These are phyloP conservation scores for Tetradesmus lagerheimii DNA, from an alignment of 139 green algal species.

Conservation along the genomic window DNA sequence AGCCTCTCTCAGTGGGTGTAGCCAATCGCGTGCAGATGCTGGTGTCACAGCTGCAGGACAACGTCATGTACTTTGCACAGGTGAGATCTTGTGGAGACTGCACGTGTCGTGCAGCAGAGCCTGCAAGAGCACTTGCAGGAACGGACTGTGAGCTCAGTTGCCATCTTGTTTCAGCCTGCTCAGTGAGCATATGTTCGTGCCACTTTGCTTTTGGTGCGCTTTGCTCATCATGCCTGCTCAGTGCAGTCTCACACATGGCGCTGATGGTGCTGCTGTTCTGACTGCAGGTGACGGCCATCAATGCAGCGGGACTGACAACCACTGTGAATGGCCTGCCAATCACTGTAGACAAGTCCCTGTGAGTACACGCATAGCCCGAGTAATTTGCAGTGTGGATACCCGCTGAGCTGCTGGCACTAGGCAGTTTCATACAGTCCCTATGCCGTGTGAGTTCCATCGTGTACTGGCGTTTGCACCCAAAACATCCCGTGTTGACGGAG, in stretches of 20 bases:
- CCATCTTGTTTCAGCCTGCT: too few species aligned
- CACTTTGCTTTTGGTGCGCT: too few species aligned
- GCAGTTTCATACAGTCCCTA: background rate
- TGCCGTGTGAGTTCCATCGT: too few species aligned
- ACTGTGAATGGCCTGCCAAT: background rate
- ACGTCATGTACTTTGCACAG: constrained; percentile 14
- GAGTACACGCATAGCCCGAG: background rate
- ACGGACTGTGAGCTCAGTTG: too few species aligned
- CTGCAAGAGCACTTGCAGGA: background rate
- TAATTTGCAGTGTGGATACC: background rate
- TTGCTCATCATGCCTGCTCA: too few species aligned
- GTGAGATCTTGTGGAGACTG: background rate
- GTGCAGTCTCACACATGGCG: too few species aligned
- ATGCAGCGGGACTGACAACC: constrained; percentile 58
- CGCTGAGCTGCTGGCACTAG: background rate
- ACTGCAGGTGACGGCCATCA: constrained; percentile 56
- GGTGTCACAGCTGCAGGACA: constrained; percentile 1
- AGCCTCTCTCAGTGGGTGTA: background rate
- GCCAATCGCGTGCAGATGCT: constrained; percentile 24
- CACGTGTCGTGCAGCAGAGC: background rate
- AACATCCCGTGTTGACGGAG: background rate
- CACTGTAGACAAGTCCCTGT: constrained; percentile 15
- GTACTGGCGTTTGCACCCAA: too few species aligned
- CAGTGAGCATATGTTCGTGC: background rate
- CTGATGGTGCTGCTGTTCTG: background rate